Base-by-base conservation (phyloP, 192 early-diverging fungal genomes). In the Lobosporangium transversale region DNA sequence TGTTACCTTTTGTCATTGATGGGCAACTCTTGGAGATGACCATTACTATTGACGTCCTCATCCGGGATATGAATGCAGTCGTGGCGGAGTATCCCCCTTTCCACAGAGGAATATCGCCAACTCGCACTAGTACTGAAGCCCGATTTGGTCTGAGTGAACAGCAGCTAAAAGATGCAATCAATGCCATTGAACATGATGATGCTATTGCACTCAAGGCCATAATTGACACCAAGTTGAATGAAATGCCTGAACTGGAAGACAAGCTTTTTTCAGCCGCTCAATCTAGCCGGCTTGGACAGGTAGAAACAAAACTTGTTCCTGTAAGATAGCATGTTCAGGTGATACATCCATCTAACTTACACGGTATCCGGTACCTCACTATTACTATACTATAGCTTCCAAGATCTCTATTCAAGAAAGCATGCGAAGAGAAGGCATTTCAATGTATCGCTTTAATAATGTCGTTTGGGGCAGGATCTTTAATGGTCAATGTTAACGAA, bases 401-500 rank as follows among this genome's bases (percentile, higher is more conserved):
- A 31, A 63, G 66, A 45, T 64, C 70, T 15, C 62, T 79, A 4
- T 79, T 84, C 62, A 70, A 45, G 23, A 79, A 78, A 36, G 81
- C 86, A 1, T 80, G 74, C 21, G 36, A 80, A 36, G 61, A 66
- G 29, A 68, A 55, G 24, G 79, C 84, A 10, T 57, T 76, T 20
- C 40, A 60, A 9, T 83, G 83, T 56, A 65, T 86, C 23, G 53
- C 65, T 3, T 54, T 74, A 15, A 73, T 88, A 5, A 37, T 86
- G 20, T 42, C 68, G 0, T 50, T 60, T 6, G 84, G 80, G 2
- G 47, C 73, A 7, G 69, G 70, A 37, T 45, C 80, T 0, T 31
- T 79, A 2, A 60, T 70, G 15, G 50, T 65, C 9, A 70, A 83
- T 8, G 88, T 91, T 17, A 89, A 90, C 48, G 86, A 87, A 31